phyloP scores from a whole-genome alignment of 2,329 filamentous ascomycete species.

The Cladophialophora chaetospira region DNA sequence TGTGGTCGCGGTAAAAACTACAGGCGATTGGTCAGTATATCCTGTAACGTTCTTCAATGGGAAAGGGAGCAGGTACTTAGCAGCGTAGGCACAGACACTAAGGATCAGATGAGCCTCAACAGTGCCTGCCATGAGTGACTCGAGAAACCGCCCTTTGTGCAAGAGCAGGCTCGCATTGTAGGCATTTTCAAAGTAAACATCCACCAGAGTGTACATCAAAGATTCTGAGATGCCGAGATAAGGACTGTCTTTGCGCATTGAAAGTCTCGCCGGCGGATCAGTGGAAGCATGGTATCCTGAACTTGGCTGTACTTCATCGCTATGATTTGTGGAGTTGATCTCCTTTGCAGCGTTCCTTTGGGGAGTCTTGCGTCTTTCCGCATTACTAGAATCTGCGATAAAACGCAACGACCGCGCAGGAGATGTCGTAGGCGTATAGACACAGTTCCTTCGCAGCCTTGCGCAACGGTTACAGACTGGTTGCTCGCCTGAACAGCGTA shows the following conservation, averaged over 20 bases:
- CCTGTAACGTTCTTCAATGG: not conserved
- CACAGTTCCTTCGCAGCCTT: not conserved
- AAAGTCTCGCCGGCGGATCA: not conserved
- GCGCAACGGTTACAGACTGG: conserved; percentile 11
- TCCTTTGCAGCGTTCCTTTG: not conserved
- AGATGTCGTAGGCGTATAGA: not conserved
- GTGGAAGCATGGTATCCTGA: not conserved
- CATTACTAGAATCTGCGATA: not conserved
- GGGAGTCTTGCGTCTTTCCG: not conserved
- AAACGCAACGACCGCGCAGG: not conserved
- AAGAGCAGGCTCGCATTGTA: conserved; percentile 19
- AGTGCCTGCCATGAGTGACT: conserved; percentile 7
- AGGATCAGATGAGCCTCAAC: conserved; percentile 13
- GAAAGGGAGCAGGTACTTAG: conserved; percentile 12
- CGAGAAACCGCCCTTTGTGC: conserved; percentile 13
- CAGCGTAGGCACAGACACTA: conserved; percentile 21
- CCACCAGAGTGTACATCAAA: conserved; percentile 15
- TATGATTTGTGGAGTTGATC: not conserved
- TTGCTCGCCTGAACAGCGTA: conserved; percentile 7
- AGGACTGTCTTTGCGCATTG: not conserved
- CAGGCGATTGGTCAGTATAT: not conserved
- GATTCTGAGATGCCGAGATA: conserved; percentile 15
- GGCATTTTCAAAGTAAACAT: conserved; percentile 19
- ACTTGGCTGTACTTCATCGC: not conserved
- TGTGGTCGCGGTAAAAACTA: conserved; percentile 19